phyloP scores from a whole-genome alignment of 306 rosid genomes.

The Alnus rubra region DNA sequence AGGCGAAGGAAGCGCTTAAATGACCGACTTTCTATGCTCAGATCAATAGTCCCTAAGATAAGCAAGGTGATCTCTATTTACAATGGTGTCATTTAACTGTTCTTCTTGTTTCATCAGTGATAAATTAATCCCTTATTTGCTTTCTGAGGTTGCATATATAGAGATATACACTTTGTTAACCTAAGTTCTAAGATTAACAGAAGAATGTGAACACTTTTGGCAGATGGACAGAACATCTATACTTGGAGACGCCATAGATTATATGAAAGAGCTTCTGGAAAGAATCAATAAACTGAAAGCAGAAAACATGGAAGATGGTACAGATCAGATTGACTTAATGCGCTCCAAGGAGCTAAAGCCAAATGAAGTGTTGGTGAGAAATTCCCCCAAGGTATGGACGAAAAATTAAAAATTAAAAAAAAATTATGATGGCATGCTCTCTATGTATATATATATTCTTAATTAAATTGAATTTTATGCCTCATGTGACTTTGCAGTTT shows the following conservation, averaged over 20 bases:
- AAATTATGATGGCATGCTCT: no score
- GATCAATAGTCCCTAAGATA: conserved; percentile 91
- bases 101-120: conserved; percentile 11
- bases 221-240: conserved; percentile 99
- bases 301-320: conserved; percentile 54
- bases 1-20: conserved; percentile 80
- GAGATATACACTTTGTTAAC: no score
- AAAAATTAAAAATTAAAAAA: no score
- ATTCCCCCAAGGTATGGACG: conserved; percentile 73
- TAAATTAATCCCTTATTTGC: background rate
- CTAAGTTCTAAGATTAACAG: conserved; percentile 13
- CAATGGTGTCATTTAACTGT: background rate
- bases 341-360: conserved; percentile 68
- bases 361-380: conserved; percentile 71
- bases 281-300: conserved; percentile 81
- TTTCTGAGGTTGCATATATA: conserved; percentile 7
- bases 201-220: conserved; percentile 13
- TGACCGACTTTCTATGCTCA: conserved; percentile 85
- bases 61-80: conserved; percentile 65
- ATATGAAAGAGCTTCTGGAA: conserved; percentile 92
- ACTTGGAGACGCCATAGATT: conserved; percentile 96
- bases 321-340: conserved; percentile 45
- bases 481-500: conserved; percentile 51
- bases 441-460: no score
- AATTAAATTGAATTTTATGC: background rate